Conservation (phyloP, 768 basidiomycete genomes). For the Auriscalpium vulgare region DNA sequence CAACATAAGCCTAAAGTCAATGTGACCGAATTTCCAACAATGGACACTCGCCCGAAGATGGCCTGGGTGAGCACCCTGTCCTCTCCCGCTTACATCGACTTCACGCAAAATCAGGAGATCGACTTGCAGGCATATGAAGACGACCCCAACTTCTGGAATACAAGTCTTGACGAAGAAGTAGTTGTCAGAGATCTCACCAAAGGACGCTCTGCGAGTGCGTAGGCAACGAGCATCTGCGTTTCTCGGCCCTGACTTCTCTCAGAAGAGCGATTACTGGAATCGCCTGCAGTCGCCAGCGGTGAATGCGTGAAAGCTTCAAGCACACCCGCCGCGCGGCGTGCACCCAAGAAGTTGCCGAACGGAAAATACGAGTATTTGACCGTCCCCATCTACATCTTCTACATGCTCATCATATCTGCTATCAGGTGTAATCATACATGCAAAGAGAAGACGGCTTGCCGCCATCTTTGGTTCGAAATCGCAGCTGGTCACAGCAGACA, state of each 20-base stretch:
- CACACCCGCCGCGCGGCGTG: background rate
- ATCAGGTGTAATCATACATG: constrained; percentile 72
- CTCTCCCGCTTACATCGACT: background rate
- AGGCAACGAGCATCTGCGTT: constrained; percentile 14
- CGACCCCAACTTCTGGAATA: constrained; percentile 58
- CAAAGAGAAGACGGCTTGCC: constrained; percentile 68
- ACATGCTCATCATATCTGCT: background rate
- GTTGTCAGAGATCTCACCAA: constrained; percentile 31
- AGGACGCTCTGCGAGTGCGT: background rate
- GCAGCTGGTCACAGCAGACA: background rate
- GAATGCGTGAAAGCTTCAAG: too few relatives aligned
- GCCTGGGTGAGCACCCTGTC: constrained; percentile 35
- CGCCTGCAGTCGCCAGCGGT: background rate
- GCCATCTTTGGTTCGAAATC: constrained; percentile 59
- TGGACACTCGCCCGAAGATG: constrained; percentile 62
- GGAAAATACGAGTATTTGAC: constrained; percentile 46
- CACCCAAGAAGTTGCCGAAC: constrained; percentile 40
- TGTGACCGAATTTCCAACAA: constrained; percentile 52
- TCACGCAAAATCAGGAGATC: constrained; percentile 38
- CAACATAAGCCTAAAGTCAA: constrained; percentile 52
- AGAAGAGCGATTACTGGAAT: background rate
- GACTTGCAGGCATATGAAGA: constrained; percentile 63
- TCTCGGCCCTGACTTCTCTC: background rate
- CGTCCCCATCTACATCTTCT: background rate
- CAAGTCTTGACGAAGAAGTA: constrained; percentile 31